Evolutionary conservation across 768 basidiomycete species (phyloP).

Genomic region (Leucosporidium creatinivorum): DNA sequence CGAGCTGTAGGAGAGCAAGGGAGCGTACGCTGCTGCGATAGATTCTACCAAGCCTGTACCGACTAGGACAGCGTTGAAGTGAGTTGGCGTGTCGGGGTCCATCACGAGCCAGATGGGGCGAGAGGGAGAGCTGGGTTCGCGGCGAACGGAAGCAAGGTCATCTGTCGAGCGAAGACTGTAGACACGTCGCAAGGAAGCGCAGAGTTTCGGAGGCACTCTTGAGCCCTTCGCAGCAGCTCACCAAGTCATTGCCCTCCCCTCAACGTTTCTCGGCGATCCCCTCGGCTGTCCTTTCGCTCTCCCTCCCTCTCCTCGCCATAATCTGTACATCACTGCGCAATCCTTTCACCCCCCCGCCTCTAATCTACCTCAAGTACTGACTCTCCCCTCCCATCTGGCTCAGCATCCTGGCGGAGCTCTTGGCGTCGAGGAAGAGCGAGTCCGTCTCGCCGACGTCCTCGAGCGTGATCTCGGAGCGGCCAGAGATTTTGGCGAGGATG

Average conservation of each 20-base stretch:
- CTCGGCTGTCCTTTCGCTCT: not conserved
- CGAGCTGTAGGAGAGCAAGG: not conserved
- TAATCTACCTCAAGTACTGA: conserved; percentile 29
- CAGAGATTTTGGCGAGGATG: conserved; percentile 69
- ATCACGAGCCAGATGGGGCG: not conserved
- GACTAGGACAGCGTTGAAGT: conserved; percentile 37
- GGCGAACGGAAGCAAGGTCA: too few relatives aligned
- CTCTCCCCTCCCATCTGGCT: conserved; percentile 12
- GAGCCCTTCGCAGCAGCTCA: too few relatives aligned
- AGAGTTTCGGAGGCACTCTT: too few relatives aligned
- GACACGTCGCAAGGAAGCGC: too few relatives aligned
- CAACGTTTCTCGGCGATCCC: too few relatives aligned
- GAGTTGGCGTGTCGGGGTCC: conserved; percentile 30
- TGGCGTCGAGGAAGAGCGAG: conserved; percentile 85
- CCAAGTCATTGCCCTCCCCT: too few relatives aligned
- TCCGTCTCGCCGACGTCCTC: conserved; percentile 91
- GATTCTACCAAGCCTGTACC: conserved; percentile 56
- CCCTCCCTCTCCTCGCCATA: too few relatives aligned
- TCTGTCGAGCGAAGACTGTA: too few relatives aligned
- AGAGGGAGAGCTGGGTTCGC: too few relatives aligned
- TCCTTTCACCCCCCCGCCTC: not conserved
- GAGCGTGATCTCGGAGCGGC: conserved; percentile 68
- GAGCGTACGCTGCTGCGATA: conserved; percentile 78
- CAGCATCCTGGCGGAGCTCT: conserved; percentile 21
- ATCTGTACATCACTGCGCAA: not conserved